These are phyloP conservation scores for Dovyalis caffra DNA, from an alignment of 345 rosid species.

Conservation along the genomic window DNA sequence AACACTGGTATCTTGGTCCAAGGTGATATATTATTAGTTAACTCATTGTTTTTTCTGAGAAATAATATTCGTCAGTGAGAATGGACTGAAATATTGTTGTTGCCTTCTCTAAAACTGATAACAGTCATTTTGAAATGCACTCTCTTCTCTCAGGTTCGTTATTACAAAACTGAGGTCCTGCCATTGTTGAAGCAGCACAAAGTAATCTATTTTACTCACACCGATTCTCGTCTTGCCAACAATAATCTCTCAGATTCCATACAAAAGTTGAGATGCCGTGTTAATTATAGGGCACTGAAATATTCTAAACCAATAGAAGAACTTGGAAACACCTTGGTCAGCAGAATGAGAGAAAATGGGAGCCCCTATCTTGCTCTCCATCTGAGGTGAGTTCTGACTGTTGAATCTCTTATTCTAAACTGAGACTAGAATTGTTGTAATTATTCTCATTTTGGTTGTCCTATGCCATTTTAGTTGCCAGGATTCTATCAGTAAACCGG, in stretches of 20 bases:
- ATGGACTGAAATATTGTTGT: neutral
- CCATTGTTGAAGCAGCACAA: conserved; percentile 78
- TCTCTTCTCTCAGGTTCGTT: conserved; percentile 60
- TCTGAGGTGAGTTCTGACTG: conserved; percentile 57
- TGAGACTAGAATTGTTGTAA: neutral
- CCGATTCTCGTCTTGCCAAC: conserved; percentile 95
- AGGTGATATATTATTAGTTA: conserved; percentile 37
- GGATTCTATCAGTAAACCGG: neutral
- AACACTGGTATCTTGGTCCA: conserved; percentile 96
- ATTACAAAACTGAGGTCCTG: conserved; percentile 76
- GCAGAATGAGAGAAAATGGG: conserved; percentile 72
- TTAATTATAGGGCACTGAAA: conserved; percentile 74
- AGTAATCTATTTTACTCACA: conserved; percentile 83
- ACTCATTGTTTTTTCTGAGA: neutral
- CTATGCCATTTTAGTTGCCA: neutral
- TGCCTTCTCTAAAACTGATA: conserved; percentile 2
- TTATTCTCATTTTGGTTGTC: neutral
- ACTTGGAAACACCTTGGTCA: conserved; percentile 69
- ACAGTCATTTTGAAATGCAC: conserved; percentile 1
- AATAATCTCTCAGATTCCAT: conserved; percentile 58
- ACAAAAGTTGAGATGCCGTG: conserved; percentile 91
- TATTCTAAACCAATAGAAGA: conserved; percentile 80
- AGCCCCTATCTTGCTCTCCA: conserved; percentile 93
- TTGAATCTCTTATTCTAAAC: neutral
- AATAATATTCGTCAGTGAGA: neutral